phyloP scores from a whole-genome alignment of 371 early-diverging fungal genomes.

The Apophysomyces variabilis region DNA sequence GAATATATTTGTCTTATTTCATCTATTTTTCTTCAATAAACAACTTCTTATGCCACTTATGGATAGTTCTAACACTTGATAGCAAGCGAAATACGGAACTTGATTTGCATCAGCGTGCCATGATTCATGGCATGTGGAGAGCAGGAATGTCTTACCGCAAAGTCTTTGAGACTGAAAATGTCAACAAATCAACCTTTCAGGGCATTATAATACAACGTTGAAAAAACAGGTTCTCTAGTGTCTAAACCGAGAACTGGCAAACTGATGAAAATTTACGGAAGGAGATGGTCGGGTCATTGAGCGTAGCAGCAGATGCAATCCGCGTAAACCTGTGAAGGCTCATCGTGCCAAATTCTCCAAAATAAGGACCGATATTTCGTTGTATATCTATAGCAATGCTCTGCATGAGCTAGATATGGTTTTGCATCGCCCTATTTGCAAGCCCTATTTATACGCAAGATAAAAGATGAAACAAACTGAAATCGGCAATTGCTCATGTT shows the following conservation, averaged over 20 bases:
- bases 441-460: not conserved
- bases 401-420: not conserved
- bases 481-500: not conserved
- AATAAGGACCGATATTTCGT: too few relatives aligned
- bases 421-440: not conserved
- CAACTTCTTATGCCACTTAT: too few relatives aligned
- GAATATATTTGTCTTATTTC: too few relatives aligned
- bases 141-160: not conserved
- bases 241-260: not conserved
- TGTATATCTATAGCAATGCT: too few relatives aligned
- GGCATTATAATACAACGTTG: too few relatives aligned
- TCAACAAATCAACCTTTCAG: too few relatives aligned
- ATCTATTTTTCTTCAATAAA: too few relatives aligned
- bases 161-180: too few relatives aligned
- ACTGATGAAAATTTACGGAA: not conserved
- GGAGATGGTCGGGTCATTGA: not conserved
- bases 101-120: not conserved
- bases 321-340: not conserved
- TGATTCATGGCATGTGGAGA: not conserved
- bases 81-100: not conserved
- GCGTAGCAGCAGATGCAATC: not conserved
- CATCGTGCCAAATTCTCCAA: too few relatives aligned
- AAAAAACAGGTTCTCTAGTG: not conserved
- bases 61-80: too few relatives aligned
- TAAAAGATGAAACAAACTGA: not conserved